These are phyloP conservation scores for Beauveria medogensis DNA, from an alignment of 2,329 filamentous ascomycete genomes.

Conservation along the genomic window DNA sequence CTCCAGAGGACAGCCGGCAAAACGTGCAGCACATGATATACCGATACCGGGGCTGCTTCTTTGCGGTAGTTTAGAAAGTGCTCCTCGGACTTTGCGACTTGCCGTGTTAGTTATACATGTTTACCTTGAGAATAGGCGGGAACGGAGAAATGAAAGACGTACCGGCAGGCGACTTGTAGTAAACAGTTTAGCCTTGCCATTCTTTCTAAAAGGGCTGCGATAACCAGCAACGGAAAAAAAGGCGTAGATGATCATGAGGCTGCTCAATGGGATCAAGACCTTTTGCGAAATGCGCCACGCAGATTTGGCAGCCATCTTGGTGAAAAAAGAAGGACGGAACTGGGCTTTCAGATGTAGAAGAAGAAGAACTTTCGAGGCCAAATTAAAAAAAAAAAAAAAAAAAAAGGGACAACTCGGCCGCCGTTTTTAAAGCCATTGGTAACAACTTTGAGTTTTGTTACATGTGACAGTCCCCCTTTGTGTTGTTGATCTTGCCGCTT, in stretches of 20 bases:
- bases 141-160: background rate
- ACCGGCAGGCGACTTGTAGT: background rate
- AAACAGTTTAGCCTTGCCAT: background rate
- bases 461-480: background rate
- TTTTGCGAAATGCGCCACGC: background rate
- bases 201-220: background rate
- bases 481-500: background rate
- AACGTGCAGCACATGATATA: background rate
- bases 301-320: background rate
- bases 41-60: background rate
- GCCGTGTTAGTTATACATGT: background rate
- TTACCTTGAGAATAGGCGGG: background rate
- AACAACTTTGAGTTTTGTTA: background rate
- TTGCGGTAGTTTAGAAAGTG: background rate
- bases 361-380: background rate
- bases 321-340: no score
- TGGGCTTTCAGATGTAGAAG: background rate
- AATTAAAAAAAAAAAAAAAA: no score
- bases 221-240: background rate
- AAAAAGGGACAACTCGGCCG: accelerated
- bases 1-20: slow-evolving; percentile 1
- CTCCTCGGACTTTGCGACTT: background rate
- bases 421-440: background rate
- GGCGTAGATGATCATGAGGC: background rate
- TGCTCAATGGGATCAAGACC: background rate